phyloP scores from a whole-genome alignment of 1,284 basidiomycete species.

The Moesziomyces sp. region DNA sequence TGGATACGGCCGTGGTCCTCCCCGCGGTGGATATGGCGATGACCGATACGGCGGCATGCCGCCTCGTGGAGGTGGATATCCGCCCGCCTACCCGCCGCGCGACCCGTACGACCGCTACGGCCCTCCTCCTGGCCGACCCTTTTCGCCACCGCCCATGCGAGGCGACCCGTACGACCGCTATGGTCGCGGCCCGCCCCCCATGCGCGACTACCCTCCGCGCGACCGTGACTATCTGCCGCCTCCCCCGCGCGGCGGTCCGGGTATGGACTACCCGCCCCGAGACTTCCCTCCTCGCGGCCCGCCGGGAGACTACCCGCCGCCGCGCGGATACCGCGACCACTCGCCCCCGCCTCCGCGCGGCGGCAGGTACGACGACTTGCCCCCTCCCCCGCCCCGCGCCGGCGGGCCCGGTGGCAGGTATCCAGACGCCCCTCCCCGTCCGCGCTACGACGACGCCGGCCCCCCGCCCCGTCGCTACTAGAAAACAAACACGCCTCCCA shows the following conservation, averaged over 20 bases:
- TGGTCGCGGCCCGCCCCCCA: slow-evolving; percentile 43
- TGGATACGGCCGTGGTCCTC: slow-evolving; percentile 35
- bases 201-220: slow-evolving; percentile 49
- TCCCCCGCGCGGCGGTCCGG: slow-evolving; percentile 38
- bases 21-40: slow-evolving; percentile 43
- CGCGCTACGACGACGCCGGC: slow-evolving; percentile 44
- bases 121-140: slow-evolving; percentile 53
- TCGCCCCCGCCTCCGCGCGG: slow-evolving; percentile 47
- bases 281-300: slow-evolving; percentile 54
- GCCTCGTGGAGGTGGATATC: slow-evolving; percentile 73
- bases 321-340: slow-evolving; percentile 49
- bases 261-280: slow-evolving; percentile 54
- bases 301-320: slow-evolving; percentile 54
- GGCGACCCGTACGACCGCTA: slow-evolving; percentile 51
- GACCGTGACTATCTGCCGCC: slow-evolving; percentile 46
- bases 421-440: slow-evolving; percentile 36
- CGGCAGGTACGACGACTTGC: slow-evolving; percentile 51
- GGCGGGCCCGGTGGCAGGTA: slow-evolving; percentile 38
- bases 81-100: slow-evolving; percentile 63
- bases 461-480: slow-evolving; percentile 46
- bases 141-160: slow-evolving; percentile 48
- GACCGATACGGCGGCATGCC: slow-evolving; percentile 79
- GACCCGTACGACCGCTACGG: slow-evolving; percentile 66
- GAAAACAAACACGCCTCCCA: too few relatives aligned
- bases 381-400: slow-evolving; percentile 50